These are phyloP conservation scores for Chytriomyces hyalinus DNA, from an alignment of 192 early-diverging fungal species.

Conservation along the genomic window DNA sequence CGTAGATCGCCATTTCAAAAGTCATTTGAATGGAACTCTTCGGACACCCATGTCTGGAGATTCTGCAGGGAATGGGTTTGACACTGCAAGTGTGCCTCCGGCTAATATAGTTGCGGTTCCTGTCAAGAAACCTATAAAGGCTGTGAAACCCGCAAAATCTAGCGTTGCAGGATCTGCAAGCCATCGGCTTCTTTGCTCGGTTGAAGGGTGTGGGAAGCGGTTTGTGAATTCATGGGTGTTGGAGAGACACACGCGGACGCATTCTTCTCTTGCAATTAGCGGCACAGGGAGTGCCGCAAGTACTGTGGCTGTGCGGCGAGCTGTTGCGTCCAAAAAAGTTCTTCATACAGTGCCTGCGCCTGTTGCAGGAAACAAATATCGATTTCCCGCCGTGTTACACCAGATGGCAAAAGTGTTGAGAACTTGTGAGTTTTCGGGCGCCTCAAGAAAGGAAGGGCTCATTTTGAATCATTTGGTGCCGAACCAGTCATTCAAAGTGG, in stretches of 20 bases:
- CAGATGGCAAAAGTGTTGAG: background rate
- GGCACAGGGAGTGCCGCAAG: background rate
- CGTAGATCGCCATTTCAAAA: background rate
- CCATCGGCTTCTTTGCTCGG: background rate
- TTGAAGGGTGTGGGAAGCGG: conserved; percentile 2
- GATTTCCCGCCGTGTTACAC: background rate
- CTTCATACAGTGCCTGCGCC: background rate
- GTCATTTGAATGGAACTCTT: background rate
- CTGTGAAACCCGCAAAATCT: background rate
- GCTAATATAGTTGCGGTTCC: background rate
- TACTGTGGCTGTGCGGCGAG: background rate
- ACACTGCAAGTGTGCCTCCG: background rate
- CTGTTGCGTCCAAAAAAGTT: background rate
- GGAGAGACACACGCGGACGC: background rate
- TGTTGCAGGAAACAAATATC: background rate
- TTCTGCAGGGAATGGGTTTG: background rate
- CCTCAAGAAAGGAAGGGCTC: background rate
- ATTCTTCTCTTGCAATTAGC: background rate
- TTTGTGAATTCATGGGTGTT: background rate
- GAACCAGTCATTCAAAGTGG: background rate
- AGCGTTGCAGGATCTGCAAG: background rate
- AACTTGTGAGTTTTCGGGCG: background rate
- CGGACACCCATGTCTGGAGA: background rate
- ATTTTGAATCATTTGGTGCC: background rate
- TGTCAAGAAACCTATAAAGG: background rate